phyloP scores from a whole-genome alignment of 169 alveolate species.

The Neospora caninum region DNA sequence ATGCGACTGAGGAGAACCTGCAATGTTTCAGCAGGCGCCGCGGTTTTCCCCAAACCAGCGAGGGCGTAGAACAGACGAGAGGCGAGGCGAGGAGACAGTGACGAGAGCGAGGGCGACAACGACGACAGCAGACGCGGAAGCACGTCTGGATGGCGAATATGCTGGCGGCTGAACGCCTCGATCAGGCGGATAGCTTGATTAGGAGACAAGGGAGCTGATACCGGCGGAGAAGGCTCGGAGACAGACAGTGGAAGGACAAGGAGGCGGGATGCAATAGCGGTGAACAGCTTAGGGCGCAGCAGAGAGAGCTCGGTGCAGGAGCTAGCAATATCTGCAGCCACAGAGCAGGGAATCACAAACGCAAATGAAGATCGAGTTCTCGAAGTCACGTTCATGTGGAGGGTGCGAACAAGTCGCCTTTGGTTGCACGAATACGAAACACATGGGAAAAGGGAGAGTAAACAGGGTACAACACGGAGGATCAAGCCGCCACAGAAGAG shows the following conservation, averaged over 20 bases:
- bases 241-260: not conserved
- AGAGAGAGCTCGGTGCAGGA: not conserved
- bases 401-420: no score
- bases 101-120: not conserved
- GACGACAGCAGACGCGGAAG: not conserved
- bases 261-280: not conserved
- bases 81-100: not conserved
- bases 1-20: not conserved
- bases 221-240: not conserved
- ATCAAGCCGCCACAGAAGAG: not conserved
- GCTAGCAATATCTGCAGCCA: conserved; percentile 10
- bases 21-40: not conserved
- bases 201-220: not conserved
- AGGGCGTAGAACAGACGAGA: not conserved
- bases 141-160: not conserved
- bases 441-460: not conserved
- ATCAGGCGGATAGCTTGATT: not conserved
- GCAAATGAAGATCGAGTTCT: not conserved
- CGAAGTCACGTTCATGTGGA: no score
- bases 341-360: not conserved
- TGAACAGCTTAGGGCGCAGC: not conserved
- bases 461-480: not conserved
- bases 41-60: not conserved
- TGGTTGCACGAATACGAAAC: not conserved
- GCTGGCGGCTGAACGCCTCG: conserved; percentile 1